Evolutionary conservation across 495 filamentous ascomycete species (phyloP), one percentile per base, ranked within the genome.

Genomic region (Aspergillus nidulans): DNA sequence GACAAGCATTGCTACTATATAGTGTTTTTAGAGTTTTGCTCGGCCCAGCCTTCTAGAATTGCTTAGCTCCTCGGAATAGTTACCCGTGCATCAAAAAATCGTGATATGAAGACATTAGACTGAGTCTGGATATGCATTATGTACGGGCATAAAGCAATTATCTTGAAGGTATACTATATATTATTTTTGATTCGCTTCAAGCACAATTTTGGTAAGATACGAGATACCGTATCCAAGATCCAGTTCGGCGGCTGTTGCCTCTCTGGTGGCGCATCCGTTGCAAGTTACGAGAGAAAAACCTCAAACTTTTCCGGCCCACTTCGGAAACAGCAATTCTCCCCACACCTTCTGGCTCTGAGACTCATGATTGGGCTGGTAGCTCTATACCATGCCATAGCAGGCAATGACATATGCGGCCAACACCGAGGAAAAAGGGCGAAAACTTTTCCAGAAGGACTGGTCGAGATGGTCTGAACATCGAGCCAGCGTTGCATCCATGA

Each of bases 401-500:
- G 41, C 9, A 43, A 10, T 43, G 21, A 10, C 15, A 47, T 16
- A 10, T 47, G 26, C 24, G 44, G 42, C 13, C 25, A 3, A 32
- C 1, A 12, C 25, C 42, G 13, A 45, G 6, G 21, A 12, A 45
- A 41, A 25, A 45, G 21, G 7, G 24, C 8, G 15, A 47, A 47
- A 34, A 30, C 8, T 18, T 32, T 47, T 46, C 20, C 23, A 26
- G 23, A 28, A 25, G 26, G 24, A 25, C n/a, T 47, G 25, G 26
- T 18, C 10, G 15, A 32, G 25, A n/a, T 47, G 41, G 2, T 39
- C 42, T 45, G 19, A 6, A n/a, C 28, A 45, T 21, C 18, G 30
- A 45, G 42, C 23, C 59, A 54, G 39, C 50, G 56, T 59, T 58
- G 55, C 57, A 60, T 63, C 49, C 53, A 40, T 43, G 25, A 26